Evolutionary conservation across 345 rosid genomes (phyloP).

Genomic region (Cardamine resedifolia): DNA sequence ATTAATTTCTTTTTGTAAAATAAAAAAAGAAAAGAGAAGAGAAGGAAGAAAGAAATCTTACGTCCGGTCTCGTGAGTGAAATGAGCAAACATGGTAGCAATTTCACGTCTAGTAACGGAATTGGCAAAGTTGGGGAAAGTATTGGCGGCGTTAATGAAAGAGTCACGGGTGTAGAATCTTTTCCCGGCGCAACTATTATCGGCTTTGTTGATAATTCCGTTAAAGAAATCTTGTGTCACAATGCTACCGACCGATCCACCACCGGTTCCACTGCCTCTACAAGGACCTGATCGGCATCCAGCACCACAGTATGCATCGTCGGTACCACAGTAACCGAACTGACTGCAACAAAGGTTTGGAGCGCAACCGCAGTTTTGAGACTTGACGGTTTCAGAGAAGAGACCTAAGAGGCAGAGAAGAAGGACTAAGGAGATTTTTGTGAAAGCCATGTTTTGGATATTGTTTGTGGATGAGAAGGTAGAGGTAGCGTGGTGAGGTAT

Average conservation of each 20-base stretch:
- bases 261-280: constrained; percentile 23
- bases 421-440: constrained; percentile 19
- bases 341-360: constrained; percentile 49
- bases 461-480: constrained; percentile 4
- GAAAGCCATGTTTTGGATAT: constrained; percentile 17
- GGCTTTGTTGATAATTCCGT: constrained; percentile 42
- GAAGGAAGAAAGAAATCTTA: constrained; percentile 25
- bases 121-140: constrained; percentile 28
- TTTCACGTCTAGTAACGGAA: constrained; percentile 43
- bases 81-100: constrained; percentile 57
- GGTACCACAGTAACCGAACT: constrained; percentile 46
- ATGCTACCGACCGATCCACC: constrained; percentile 42
- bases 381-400: constrained; percentile 22
- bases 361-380: constrained; percentile 63
- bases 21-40: neutral
- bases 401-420: constrained; percentile 26
- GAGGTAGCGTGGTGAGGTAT: constrained; percentile 1
- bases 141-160: constrained; percentile 38
- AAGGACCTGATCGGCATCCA: constrained; percentile 55
- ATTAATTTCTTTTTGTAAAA: too few species aligned
- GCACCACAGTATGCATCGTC: constrained; percentile 41
- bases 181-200: constrained; percentile 43
- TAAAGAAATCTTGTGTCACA: constrained; percentile 48
- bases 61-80: constrained; percentile 54
- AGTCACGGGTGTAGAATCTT: constrained; percentile 45